Percentiles rank a stretch among this genome's conserved stretches.
Conservation (phyloP, 192 early-diverging fungal genomes). For the Podila epigama region DNA sequence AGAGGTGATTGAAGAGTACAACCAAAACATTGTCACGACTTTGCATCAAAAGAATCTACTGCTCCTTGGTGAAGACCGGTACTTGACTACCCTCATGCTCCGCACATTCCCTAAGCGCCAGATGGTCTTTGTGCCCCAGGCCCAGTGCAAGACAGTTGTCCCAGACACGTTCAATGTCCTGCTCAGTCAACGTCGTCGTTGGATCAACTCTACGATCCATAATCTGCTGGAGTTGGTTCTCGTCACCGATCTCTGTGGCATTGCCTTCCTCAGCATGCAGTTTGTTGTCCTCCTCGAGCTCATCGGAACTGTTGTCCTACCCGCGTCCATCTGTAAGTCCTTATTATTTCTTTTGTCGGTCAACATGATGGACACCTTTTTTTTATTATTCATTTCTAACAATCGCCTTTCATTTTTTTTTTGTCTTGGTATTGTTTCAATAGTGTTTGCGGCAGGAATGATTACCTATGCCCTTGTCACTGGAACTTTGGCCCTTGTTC, state of each 20-base stretch:
- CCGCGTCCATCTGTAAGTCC: slow-evolving; percentile 62
- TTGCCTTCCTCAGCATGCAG: slow-evolving; percentile 89
- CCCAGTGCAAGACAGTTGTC: slow-evolving; percentile 85
- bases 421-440: not conserved
- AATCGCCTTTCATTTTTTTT: not conserved
- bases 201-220: slow-evolving; percentile 96
- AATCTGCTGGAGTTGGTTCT: slow-evolving; percentile 87
- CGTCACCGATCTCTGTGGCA: slow-evolving; percentile 90
- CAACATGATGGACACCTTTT: no score
- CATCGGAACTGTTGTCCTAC: slow-evolving; percentile 77
- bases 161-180: slow-evolving; percentile 84
- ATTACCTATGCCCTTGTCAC: slow-evolving; percentile 55
- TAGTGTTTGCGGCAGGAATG: slow-evolving; percentile 59
- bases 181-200: slow-evolving; percentile 89
- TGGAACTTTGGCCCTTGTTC: slow-evolving; percentile 56
- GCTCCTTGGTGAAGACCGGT: slow-evolving; percentile 89
- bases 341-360: slow-evolving; percentile 44
- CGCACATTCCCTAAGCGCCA: slow-evolving; percentile 86
- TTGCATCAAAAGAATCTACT: slow-evolving; percentile 88
- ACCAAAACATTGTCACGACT: slow-evolving; percentile 80
- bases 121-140: slow-evolving; percentile 88
- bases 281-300: slow-evolving; percentile 79
- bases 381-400: not conserved
- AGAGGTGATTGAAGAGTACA: slow-evolving; percentile 83
- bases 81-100: slow-evolving; percentile 86